Base-by-base conservation (phyloP, 495 filamentous ascomycete genomes). In the Hypomontagnella submonticulosa region DNA sequence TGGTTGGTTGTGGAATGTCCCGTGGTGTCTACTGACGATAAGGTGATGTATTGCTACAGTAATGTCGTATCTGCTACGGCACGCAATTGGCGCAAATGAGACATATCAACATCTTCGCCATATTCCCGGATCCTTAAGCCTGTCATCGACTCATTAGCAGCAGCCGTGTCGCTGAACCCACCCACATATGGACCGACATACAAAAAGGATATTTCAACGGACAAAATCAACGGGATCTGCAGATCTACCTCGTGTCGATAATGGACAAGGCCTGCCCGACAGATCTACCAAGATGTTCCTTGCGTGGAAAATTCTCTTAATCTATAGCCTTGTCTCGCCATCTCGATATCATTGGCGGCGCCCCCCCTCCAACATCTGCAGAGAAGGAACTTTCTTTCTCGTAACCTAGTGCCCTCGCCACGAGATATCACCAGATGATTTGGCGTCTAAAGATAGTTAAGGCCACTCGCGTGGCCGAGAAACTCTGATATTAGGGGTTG, bases 181-280 rank as follows among this genome's bases (percentile, higher is more conserved):
- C 33, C 16, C 16, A n/a, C 33, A 8, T 27, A 37, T 46, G 15
- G 6, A 13, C 37, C 32, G 33, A 23, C 27, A 54, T 56, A 36
- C 33, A 12, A 51, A 19, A 53, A 30, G 12, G 9, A 30, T 13
- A 54, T 27, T 10, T 41, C 32, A 36, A 42, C 53, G 38, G 18
- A 40, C 40, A 44, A 19, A 57, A 57, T 61, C 41, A 43, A 46
- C 27, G 27, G 42, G 60, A 64, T 69, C 66, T 69, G 27, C 60
- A 64, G 60, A 63, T 69, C 66, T 60, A 64, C 66, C 44, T 69
- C 66, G 66, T 69, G 56, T 69, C 56, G 38, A 69, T 18, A 41
- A 60, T 13, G n/a, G 49, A 57, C 49, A 20, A 51, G 38, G 42
- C 37, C 46, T 47, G 30, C 36, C 23, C 12, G 54, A 34, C 53